Evolutionary conservation across 2,329 filamentous ascomycete genomes (phyloP), one percentile per base, ranked within the genome.

Genomic region (Alternaria ventricosa): DNA sequence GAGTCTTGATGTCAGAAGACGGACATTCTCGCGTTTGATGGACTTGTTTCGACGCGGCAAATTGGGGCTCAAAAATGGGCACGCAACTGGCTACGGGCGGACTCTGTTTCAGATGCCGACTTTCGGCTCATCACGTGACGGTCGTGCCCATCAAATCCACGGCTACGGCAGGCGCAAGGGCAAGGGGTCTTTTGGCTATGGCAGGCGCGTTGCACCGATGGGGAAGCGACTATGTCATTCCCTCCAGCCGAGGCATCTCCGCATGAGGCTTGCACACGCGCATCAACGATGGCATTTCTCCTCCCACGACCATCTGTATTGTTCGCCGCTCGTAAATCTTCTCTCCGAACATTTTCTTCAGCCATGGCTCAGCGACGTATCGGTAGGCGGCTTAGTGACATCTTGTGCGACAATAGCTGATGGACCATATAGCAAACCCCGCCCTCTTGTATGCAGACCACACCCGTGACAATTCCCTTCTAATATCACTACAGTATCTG

Each of bases 401-500:
- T 60, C 23, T 46, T 56, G 63, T 61, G 51, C 61, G 50, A 63
- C 67, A 56, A 56, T 50, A 61, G 67, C 74, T 78, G 66, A 78
- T 71, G 28, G 36, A 57, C 64, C 20, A 61, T 63, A 78, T 63
- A 78, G 73, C 74, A 66, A 81, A 80, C 72, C 79, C 80, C 69
- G 79, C 78, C 56, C 76, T 82, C 57, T 82, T 82, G 80, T 81
- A 77, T 61, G 75, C 60, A 41, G 36, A 45, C 64, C 50, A 54
- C 33, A 56, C 10, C 49, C 15, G 11, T 12, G 20, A 27, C 20
- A 55, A 55, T 23, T 63, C 25, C 20, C 43, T 58, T 63, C 74
- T 78, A 65, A 78, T 65, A 27, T 59, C 11, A 20, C 55, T 7
- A 36, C 63, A 97, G 94, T 75, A 88, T 98, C 77, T 98, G 95